Percentiles rank a stretch among this genome's conserved stretches.
Evolutionary conservation across 768 basidiomycete genomes (phyloP).

Genomic region (Tulasnella sp.): DNA sequence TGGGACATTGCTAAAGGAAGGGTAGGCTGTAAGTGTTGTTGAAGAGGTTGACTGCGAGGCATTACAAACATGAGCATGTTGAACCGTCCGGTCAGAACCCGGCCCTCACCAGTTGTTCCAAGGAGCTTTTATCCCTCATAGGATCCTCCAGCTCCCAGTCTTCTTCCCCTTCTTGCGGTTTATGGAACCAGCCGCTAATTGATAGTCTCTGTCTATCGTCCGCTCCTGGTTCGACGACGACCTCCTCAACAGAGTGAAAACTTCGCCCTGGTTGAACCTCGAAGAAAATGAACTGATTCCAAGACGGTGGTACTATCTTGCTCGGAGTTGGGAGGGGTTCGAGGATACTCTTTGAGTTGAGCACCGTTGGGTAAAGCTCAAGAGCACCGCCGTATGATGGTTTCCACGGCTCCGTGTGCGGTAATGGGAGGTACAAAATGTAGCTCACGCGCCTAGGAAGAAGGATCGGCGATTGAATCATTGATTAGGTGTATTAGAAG

Average conservation of each 20-base stretch:
- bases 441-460: conserved; percentile 59
- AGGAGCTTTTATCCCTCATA: conserved; percentile 56
- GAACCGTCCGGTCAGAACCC: neutral
- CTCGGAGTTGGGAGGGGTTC: conserved; percentile 60
- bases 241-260: conserved; percentile 96
- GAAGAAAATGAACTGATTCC: conserved; percentile 58
- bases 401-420: conserved; percentile 64
- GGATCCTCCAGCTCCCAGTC: conserved; percentile 52
- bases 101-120: conserved; percentile 79
- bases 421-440: conserved; percentile 91
- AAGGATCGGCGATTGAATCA: neutral
- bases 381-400: conserved; percentile 87
- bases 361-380: conserved; percentile 72
- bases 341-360: conserved; percentile 45
- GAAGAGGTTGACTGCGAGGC: conserved; percentile 45
- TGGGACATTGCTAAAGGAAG: conserved; percentile 24
- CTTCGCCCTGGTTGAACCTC: conserved; percentile 87
- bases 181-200: conserved; percentile 97
- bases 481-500: too few relatives aligned
- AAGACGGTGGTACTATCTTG: conserved; percentile 63
- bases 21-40: conserved; percentile 45
- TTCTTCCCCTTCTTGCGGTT: conserved; percentile 81
- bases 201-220: conserved; percentile 68
- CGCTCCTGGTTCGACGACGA: conserved; percentile 61
- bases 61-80: conserved; percentile 13